These are phyloP conservation scores for Saccharomyces hybrid DNA, from an alignment of 1,139 yeast genomes.

Conservation along the genomic window DNA sequence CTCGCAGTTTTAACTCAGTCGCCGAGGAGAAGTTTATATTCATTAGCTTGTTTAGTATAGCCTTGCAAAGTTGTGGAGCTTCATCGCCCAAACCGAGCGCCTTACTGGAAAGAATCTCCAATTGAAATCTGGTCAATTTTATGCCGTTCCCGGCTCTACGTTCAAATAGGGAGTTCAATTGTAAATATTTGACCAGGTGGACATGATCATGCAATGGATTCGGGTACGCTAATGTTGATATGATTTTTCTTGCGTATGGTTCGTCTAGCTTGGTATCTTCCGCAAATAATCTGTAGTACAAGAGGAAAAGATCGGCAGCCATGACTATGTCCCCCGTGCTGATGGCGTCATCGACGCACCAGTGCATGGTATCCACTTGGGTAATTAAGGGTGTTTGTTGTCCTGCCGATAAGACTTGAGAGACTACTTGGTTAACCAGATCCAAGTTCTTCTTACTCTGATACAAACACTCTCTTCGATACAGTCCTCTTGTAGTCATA, in stretches of 20 bases:
- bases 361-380: constrained; percentile 11
- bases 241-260: constrained; percentile 7
- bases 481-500: constrained; percentile 14
- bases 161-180: constrained; percentile 10
- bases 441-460: constrained; percentile 5
- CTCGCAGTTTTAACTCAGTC: constrained; percentile 5
- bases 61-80: constrained; percentile 11
- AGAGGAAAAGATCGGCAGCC: constrained; percentile 17
- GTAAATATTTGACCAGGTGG: constrained; percentile 13
- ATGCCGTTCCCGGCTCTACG: neutral
- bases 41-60: constrained; percentile 12
- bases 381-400: neutral
- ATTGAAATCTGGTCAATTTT: constrained; percentile 11
- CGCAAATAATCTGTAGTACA: constrained; percentile 12
- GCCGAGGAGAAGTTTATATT: constrained; percentile 2
- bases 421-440: constrained; percentile 3
- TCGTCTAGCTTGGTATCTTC: constrained; percentile 4
- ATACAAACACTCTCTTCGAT: constrained; percentile 17
- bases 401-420: neutral
- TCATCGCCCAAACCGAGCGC: constrained; percentile 13
- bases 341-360: constrained; percentile 16
- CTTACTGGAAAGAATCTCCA: constrained; percentile 15
- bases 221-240: constrained; percentile 16
- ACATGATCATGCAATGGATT: constrained; percentile 18
- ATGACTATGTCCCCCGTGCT: constrained; percentile 14